Percentiles rank a stretch among this genome's conserved stretches.
These are phyloP conservation scores for Acer campestre DNA, from an alignment of 345 rosid genomes.

Conservation along the genomic window DNA sequence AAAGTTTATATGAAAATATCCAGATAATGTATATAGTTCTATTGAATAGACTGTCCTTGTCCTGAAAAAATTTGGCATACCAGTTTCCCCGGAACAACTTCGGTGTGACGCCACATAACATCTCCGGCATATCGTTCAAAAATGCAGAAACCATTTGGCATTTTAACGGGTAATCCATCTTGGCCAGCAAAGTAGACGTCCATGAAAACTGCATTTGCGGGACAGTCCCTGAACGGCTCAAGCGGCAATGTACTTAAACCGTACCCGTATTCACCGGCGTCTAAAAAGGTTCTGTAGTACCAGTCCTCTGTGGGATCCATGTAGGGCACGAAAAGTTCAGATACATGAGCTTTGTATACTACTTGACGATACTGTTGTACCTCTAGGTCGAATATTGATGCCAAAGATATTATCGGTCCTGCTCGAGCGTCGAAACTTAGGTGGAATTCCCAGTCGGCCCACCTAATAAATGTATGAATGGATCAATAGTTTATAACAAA, in stretches of 20 bases:
- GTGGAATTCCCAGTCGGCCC: slow-evolving; percentile 40
- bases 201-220: slow-evolving; percentile 32
- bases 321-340: slow-evolving; percentile 42
- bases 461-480: slow-evolving; percentile 11
- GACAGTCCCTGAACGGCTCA: slow-evolving; percentile 30
- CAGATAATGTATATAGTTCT: too few species aligned
- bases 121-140: slow-evolving; percentile 47
- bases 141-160: slow-evolving; percentile 31
- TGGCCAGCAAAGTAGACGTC: slow-evolving; percentile 25
- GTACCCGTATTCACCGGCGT: slow-evolving; percentile 34
- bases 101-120: slow-evolving; percentile 55
- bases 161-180: slow-evolving; percentile 19
- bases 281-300: slow-evolving; percentile 32
- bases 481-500: background rate
- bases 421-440: slow-evolving; percentile 33
- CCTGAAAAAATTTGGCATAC: background rate
- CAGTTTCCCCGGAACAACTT: slow-evolving; percentile 34
- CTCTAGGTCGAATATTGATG: slow-evolving; percentile 34
- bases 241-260: slow-evolving; percentile 29
- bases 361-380: slow-evolving; percentile 24
- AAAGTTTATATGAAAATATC: too few species aligned
- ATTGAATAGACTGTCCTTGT: too few species aligned
- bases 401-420: slow-evolving; percentile 32
- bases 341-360: slow-evolving; percentile 31
- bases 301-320: slow-evolving; percentile 34